These are phyloP conservation scores for Francoa sonchifolia DNA, from an alignment of 441 rosid species.

Conservation along the genomic window DNA sequence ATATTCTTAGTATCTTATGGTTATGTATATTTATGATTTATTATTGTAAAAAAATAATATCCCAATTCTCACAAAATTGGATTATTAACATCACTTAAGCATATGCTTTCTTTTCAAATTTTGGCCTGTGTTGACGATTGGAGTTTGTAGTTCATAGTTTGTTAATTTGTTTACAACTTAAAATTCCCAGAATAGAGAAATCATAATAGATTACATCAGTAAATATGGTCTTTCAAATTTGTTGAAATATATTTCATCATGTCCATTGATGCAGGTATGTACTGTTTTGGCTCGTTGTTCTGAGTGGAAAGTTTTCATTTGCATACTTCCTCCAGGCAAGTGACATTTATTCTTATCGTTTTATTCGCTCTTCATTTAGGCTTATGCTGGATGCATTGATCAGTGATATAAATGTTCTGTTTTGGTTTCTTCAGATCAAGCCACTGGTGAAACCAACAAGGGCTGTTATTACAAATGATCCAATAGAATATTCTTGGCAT, in stretches of 20 bases:
- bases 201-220: too few species aligned
- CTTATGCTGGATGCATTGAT: background rate
- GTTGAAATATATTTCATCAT: slow-evolving; percentile 1
- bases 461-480: slow-evolving; percentile 33
- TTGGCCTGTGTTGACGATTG: too few species aligned
- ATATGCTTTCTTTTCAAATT: too few species aligned
- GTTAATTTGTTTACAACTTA: too few species aligned
- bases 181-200: too few species aligned
- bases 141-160: too few species aligned
- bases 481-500: slow-evolving; percentile 84
- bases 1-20: too few species aligned
- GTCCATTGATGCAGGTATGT: slow-evolving; percentile 53
- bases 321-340: slow-evolving; percentile 89
- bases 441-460: slow-evolving; percentile 82
- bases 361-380: background rate
- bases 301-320: slow-evolving; percentile 79
- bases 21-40: too few species aligned
- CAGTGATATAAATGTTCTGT: slow-evolving; percentile 8
- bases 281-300: slow-evolving; percentile 80
- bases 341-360: slow-evolving; percentile 8
- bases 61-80: background rate
- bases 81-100: too few species aligned
- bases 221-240: background rate
- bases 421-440: slow-evolving; percentile 49
- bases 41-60: background rate